Evolutionary conservation across 1,139 yeast genomes (phyloP).

Genomic region (Yamadazyma siamensis): DNA sequence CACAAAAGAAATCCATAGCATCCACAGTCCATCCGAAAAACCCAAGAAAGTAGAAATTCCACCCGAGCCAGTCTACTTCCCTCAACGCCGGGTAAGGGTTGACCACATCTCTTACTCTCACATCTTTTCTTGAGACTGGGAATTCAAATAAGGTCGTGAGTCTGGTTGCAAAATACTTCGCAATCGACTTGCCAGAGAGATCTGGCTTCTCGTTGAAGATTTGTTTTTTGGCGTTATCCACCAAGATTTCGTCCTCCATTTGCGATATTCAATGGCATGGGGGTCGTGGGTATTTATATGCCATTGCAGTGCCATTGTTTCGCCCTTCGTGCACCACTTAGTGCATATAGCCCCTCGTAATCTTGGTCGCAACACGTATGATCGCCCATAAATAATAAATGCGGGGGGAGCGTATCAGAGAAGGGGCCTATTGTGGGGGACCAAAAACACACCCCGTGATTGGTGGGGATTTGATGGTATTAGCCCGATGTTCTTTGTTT

Average conservation of each 20-base stretch:
- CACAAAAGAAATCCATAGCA: conserved; percentile 74
- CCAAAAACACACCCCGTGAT: too few relatives aligned
- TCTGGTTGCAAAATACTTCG: conserved; percentile 25
- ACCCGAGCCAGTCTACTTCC: conserved; percentile 26
- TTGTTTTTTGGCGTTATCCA: conserved; percentile 11
- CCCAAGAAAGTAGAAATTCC: conserved; percentile 64
- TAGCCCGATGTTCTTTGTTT: too few relatives aligned
- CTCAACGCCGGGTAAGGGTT: conserved; percentile 34
- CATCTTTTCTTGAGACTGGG: conserved; percentile 16
- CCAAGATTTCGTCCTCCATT: conserved; percentile 1
- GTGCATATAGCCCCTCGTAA: too few relatives aligned
- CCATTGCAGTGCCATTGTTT: too few relatives aligned
- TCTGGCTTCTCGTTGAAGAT: conserved; percentile 25
- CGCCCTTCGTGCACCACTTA: too few relatives aligned
- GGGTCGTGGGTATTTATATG: too few relatives aligned
- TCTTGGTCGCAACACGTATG: too few relatives aligned
- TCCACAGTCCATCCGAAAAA: conserved; percentile 78
- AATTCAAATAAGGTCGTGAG: conserved; percentile 21
- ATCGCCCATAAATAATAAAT: too few relatives aligned
- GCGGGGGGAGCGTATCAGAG: too few relatives aligned
- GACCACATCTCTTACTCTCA: conserved; percentile 16
- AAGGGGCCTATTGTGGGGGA: too few relatives aligned
- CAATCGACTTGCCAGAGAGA: conserved; percentile 20
- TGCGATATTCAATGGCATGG: too few relatives aligned
- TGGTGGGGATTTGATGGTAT: too few relatives aligned